Conservation (phyloP, 1,139 yeast genomes). For the Candida sanyaensis region DNA sequence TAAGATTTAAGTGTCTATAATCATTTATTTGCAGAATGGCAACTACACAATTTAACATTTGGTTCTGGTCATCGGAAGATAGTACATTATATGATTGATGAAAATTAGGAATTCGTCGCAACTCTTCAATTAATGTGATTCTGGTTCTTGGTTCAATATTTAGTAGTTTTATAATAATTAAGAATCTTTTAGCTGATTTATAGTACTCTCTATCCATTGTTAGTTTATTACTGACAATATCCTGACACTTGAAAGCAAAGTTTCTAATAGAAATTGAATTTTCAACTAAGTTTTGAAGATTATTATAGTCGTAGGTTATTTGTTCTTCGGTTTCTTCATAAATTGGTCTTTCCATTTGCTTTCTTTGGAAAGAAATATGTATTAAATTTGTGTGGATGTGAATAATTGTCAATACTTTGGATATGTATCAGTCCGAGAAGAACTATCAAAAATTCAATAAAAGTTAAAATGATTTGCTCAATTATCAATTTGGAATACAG, state of each 20-base stretch:
- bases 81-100: slow-evolving; percentile 34
- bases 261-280: slow-evolving; percentile 4
- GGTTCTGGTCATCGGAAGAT: slow-evolving; percentile 39
- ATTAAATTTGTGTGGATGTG: not conserved
- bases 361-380: not conserved
- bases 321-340: slow-evolving; percentile 5
- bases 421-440: not conserved
- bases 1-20: not conserved
- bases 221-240: slow-evolving; percentile 7
- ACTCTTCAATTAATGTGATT: slow-evolving; percentile 1
- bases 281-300: slow-evolving; percentile 1
- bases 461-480: too few species aligned
- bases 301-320: slow-evolving; percentile 1
- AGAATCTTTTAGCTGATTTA: slow-evolving; percentile 7
- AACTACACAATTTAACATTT: slow-evolving; percentile 17
- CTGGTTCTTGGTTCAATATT: slow-evolving; percentile 4
- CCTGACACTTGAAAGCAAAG: slow-evolving; percentile 9
- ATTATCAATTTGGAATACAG: too few species aligned
- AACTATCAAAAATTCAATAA: too few species aligned
- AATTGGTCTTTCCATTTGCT: not conserved
- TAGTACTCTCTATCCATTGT: slow-evolving; percentile 9
- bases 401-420: not conserved
- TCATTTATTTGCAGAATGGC: not conserved
- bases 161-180: slow-evolving; percentile 9
- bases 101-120: slow-evolving; percentile 3